These are phyloP conservation scores for Nicotiana attenuata DNA, from an alignment of 257 asterid genomes.

Conservation along the genomic window DNA sequence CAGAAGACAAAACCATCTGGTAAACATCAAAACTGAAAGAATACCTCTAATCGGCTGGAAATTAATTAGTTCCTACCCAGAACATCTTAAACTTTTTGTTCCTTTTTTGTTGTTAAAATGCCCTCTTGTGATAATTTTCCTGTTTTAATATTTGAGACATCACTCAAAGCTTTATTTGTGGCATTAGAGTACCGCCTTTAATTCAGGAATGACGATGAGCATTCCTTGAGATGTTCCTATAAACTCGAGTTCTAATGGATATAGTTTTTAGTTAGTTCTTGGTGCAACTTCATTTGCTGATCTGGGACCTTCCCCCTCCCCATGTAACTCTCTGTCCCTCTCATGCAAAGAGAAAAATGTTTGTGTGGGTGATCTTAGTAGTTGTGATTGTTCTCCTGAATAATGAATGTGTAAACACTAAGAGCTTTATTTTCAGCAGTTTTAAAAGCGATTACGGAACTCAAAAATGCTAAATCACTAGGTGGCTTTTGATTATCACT, in stretches of 20 bases:
- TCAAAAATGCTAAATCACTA: no score
- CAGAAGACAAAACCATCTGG: slow-evolving; percentile 41
- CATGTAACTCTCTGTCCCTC: not conserved
- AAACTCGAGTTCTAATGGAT: not conserved
- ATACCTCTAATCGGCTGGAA: not conserved
- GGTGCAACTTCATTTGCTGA: not conserved
- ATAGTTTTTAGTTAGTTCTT: not conserved
- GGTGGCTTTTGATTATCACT: no score
- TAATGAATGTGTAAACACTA: no score
- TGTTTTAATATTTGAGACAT: not conserved
- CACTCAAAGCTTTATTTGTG: not conserved
- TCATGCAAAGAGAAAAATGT: not conserved
- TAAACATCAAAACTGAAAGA: slow-evolving; percentile 19
- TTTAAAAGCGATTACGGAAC: no score
- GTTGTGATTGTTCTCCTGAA: no score
- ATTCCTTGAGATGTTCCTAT: not conserved
- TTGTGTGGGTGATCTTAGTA: not conserved
- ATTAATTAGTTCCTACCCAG: not conserved
- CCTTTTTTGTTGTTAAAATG: not conserved
- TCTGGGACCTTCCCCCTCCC: not conserved
- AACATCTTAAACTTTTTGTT: not conserved
- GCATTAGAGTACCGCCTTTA: not conserved
- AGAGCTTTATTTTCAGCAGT: no score
- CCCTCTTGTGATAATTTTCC: not conserved
- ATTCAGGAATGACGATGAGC: not conserved